These are phyloP conservation scores for Xerocomus potaroensis DNA, from an alignment of 768 basidiomycete species.

Conservation along the genomic window DNA sequence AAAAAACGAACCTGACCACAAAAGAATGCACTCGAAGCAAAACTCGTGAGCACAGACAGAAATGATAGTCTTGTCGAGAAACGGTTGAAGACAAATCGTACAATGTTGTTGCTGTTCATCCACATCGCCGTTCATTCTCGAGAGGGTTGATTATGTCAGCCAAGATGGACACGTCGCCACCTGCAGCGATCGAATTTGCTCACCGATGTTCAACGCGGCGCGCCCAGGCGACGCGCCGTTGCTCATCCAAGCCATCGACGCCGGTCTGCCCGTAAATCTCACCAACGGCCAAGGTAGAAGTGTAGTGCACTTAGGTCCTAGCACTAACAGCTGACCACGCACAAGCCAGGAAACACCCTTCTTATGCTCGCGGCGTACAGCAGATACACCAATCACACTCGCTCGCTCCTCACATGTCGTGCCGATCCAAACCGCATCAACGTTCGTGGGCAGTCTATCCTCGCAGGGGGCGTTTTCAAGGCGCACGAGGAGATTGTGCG, in stretches of 20 bases:
- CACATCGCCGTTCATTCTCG: too few species aligned
- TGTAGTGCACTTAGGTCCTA: conserved; percentile 1
- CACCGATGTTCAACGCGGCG: conserved; percentile 75
- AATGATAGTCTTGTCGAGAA: conserved; percentile 75
- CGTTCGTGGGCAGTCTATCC: conserved; percentile 65
- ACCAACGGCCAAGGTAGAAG: conserved; percentile 75
- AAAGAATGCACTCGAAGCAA: conserved; percentile 84
- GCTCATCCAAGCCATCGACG: conserved; percentile 58
- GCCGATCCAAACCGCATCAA: conserved; percentile 69
- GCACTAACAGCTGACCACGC: neutral
- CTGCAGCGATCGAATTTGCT: conserved; percentile 46
- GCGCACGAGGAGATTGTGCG: conserved; percentile 58
- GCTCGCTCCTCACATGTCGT: conserved; percentile 48
- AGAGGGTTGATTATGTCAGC: too few species aligned
- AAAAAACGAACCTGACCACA: conserved; percentile 72
- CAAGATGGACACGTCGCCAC: conserved; percentile 25
- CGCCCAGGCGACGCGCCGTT: conserved; percentile 51
- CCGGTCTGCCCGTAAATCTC: conserved; percentile 67
- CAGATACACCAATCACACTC: conserved; percentile 54
- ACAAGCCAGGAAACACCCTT: conserved; percentile 64
- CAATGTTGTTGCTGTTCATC: conserved; percentile 60
- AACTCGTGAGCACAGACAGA: conserved; percentile 89
- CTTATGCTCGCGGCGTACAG: conserved; percentile 76
- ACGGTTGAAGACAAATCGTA: conserved; percentile 78
- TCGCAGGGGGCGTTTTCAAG: conserved; percentile 80